These are phyloP conservation scores for Wallacemonas sp. DNA, from an alignment of 208 protist genomes.

Conservation along the genomic window DNA sequence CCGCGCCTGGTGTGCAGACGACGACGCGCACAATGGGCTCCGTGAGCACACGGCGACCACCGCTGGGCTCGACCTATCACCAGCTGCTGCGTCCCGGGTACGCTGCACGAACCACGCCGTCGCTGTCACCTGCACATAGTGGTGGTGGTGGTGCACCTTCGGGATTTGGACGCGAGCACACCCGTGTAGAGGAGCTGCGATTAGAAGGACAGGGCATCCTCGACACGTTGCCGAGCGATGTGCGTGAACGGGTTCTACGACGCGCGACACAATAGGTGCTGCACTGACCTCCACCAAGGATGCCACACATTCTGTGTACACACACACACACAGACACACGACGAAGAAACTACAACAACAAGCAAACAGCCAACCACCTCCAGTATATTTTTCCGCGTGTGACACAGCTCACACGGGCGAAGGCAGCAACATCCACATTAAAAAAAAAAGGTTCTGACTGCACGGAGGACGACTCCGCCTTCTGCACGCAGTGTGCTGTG, in stretches of 20 bases:
- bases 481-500: too few species aligned
- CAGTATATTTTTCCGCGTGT: too few species aligned
- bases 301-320: not conserved
- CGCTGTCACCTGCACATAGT: not conserved
- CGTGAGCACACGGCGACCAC: not conserved
- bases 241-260: not conserved
- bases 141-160: not conserved
- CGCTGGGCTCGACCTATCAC: constrained; percentile 6
- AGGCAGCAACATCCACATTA: too few species aligned
- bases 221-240: not conserved
- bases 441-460: too few species aligned
- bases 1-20: too few species aligned
- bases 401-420: too few species aligned
- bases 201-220: not conserved
- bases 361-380: not conserved
- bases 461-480: too few species aligned
- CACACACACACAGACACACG: not conserved
- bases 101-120: not conserved
- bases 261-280: not conserved
- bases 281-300: too few species aligned
- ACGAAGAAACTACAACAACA: constrained; percentile 11
- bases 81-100: not conserved
- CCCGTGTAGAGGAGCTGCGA: not conserved
- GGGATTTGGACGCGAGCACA: not conserved
- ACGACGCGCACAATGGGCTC: too few species aligned